phyloP scores from a whole-genome alignment of 2,329 filamentous ascomycete species.

The Botrytis tulipae region DNA sequence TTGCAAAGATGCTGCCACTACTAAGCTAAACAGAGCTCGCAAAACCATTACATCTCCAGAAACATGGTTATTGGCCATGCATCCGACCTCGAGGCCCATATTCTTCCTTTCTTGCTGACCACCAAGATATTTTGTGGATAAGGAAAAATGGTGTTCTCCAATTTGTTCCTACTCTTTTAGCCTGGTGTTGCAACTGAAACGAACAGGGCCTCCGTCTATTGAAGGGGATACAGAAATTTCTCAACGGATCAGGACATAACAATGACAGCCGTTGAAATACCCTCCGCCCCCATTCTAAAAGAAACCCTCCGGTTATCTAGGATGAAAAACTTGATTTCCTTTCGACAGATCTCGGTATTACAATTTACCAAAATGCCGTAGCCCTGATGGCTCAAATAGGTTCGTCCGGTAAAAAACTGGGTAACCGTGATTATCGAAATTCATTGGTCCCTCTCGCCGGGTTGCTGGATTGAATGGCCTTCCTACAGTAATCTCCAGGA shows the following conservation, averaged over 20 bases:
- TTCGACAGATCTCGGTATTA: conserved; percentile 7
- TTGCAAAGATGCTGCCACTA: conserved; percentile 3
- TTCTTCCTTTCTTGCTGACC: neutral
- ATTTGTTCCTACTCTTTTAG: neutral
- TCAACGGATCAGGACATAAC: neutral
- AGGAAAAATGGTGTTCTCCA: neutral
- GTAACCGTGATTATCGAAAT: neutral
- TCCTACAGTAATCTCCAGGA: conserved; percentile 9
- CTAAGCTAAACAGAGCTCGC: neutral
- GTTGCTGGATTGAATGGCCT: conserved; percentile 18
- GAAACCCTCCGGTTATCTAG: neutral
- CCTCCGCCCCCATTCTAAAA: neutral
- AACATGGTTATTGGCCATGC: conserved; percentile 7
- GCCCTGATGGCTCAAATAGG: neutral
- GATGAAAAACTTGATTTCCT: conserved; percentile 3
- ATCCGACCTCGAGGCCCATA: neutral
- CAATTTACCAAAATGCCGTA: conserved; percentile 2
- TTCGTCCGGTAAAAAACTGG: neutral
- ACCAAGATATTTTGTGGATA: neutral
- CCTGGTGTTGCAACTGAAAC: neutral
- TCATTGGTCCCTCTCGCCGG: conserved; percentile 20
- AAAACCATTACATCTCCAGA: conserved; percentile 4
- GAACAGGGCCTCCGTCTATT: neutral
- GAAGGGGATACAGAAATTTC: neutral
- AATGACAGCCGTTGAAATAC: conserved; percentile 9